Evolutionary conservation across 768 basidiomycete species (phyloP), one percentile per base, ranked within the genome.

Genomic region (Auricularia heimuer): DNA sequence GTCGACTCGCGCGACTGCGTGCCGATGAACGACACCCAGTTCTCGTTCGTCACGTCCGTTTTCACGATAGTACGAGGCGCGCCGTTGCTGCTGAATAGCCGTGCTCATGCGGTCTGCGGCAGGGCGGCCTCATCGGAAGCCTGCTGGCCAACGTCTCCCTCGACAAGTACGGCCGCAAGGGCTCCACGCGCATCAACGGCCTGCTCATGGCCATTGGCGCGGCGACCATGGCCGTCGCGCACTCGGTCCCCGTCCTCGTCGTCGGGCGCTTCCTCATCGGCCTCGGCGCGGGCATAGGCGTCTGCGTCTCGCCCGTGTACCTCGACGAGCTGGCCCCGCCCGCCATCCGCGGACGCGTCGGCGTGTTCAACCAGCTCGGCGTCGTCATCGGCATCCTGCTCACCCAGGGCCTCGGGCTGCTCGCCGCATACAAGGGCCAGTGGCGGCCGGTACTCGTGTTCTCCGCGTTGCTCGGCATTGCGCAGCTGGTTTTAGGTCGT

Each of bases 351-450:
- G 90, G 89, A 21, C 87, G 78, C 64, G 78, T 94, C 67, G 92
- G 90, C 24, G 88, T 93, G 34, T 78, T 94, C 35, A 91, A 88
- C 0, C 92, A 94, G 69, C 76, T 94, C 34, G 85, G 83, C 45
- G 89, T 96, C 70, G 92, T 96, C 39, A 75, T 92, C 63, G 92
- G 92, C 35, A 89, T 97, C 68, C 87, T 96, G 81, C 73, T 85
- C n/a, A 90, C 94, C 0, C 95, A 98, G 71, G 75, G 80, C 3
- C 78, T 92, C 66, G 93, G 92, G 3, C 78, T 94, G 44, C 73
- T 77, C 63, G 79, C 90, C 61, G 87, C 92, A 16, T 85, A 85
- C 10, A 88, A 88, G 1, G 79, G 78, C 18, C 73, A 80, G 61
- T 94, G 91, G 91, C 85, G 91, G 47, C 69, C 81, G 54, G 90